phyloP scores from a whole-genome alignment of 192 early-diverging fungal genomes.

The Geranomyces michiganensis region DNA sequence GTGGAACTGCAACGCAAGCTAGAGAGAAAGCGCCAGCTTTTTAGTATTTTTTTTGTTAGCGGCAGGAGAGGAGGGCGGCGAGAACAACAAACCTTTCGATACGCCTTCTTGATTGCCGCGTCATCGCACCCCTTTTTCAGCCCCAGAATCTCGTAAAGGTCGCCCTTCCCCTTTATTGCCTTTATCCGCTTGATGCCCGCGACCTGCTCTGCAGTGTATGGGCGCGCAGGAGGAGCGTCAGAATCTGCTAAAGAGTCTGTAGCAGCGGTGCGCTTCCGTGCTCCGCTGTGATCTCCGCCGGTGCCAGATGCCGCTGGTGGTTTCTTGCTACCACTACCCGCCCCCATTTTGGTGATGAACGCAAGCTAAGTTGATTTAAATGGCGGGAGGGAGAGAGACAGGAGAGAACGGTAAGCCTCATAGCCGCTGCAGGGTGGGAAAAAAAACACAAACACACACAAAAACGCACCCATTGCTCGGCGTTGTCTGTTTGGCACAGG shows the following conservation, averaged over 20 bases:
- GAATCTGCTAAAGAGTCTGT: constrained; percentile 33
- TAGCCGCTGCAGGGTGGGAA: too few species aligned
- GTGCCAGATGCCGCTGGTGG: constrained; percentile 25
- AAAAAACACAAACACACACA: too few species aligned
- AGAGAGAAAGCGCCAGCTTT: too few species aligned
- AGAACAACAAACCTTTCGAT: constrained; percentile 73
- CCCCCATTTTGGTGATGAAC: constrained; percentile 2
- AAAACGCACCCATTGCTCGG: constrained; percentile 51
- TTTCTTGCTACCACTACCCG: not conserved
- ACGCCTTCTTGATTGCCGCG: constrained; percentile 88
- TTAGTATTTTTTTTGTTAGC: not conserved
- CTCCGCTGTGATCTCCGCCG: constrained; percentile 18
- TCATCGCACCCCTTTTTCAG: constrained; percentile 77
- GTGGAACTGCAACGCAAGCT: constrained; percentile 90
- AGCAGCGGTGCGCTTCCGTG: constrained; percentile 20
- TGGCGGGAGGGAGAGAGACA: not conserved
- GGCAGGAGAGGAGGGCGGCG: not conserved
- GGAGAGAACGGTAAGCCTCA: not conserved
- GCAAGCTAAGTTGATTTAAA: constrained; percentile 1
- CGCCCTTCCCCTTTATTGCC: constrained; percentile 62
- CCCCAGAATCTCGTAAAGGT: constrained; percentile 84
- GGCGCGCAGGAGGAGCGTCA: constrained; percentile 42
- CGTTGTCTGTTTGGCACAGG: constrained; percentile 75
- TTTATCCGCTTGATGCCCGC: constrained; percentile 79
- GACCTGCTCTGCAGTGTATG: constrained; percentile 78